Evolutionary conservation across 208 protist genomes (phyloP), one percentile per base, ranked within the genome.

Genomic region (Trypanosoma brucei): DNA sequence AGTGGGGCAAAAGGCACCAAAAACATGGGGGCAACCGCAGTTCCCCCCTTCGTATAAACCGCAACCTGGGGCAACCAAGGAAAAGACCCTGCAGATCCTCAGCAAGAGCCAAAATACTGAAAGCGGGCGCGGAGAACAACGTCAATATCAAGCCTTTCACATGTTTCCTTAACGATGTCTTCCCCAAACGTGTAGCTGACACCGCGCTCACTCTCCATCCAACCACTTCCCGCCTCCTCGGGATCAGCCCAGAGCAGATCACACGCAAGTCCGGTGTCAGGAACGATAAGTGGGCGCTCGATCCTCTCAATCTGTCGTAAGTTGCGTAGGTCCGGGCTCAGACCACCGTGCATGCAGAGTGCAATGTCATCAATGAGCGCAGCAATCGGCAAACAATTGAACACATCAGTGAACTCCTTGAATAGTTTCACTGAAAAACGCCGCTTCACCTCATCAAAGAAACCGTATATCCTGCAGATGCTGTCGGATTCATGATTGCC

Each of bases 321-420:
- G 2, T 74, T 66, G 9, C 74, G 86, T 30, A 99, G 89, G 38
- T 93, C 92, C 8, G 98, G 98, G 0, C 93, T 98, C 33, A 99
- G 81, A 4, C 98, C 98, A 64, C 98, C 98, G 70, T 99, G 98
- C 31, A 99, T 95, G 74, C 95, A 98, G 35, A 99, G 92, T 0
- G 93, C 90, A 40, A 82, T 72, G 40, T 95, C 94, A 13, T 99
- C 98, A 44, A 99, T 87, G 0, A 99, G 58, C 2, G 98, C 98
- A 14, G 94, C 88, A n/a, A 99, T 88, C 4, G 93, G 91, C 53
- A 99, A 86, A 76, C 97, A 99, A 81, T 99, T 98, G 68, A 99
- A 99, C 11, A 99, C 94, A 52, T 98, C 97, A 1, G 91, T 88
- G 42, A 46, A 46, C 42, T 46, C 42, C 11, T 46, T 46, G 42